Conservation (phyloP, 768 basidiomycete genomes). For the Boletus tomentosulus region DNA sequence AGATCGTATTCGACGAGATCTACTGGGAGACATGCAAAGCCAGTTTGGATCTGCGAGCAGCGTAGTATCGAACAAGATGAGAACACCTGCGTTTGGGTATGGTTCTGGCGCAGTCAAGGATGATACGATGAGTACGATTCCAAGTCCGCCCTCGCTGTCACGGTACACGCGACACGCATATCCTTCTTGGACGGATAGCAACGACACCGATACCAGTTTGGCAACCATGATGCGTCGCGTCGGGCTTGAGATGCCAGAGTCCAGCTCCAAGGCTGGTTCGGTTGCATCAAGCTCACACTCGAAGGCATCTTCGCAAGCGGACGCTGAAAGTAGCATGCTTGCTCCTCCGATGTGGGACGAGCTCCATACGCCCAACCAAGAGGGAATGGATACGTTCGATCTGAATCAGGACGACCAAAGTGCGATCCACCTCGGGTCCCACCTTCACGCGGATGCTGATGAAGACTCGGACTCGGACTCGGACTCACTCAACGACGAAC, state of each 20-base stretch:
- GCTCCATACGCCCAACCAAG: conserved; percentile 22
- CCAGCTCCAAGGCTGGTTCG: conserved; percentile 20
- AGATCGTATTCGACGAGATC: conserved; percentile 58
- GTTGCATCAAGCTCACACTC: conserved; percentile 11
- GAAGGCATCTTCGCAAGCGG: conserved; percentile 6
- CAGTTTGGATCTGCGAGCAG: conserved; percentile 22
- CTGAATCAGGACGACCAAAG: conserved; percentile 24
- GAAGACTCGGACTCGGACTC: conserved; percentile 40
- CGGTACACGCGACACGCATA: conserved; percentile 51
- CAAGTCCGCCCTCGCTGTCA: conserved; percentile 67
- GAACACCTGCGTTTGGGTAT: conserved; percentile 30
- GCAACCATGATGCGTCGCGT: conserved; percentile 69
- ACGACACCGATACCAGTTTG: conserved; percentile 52
- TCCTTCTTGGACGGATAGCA: conserved; percentile 37
- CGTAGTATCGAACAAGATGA: conserved; percentile 15
- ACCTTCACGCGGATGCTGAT: conserved; percentile 4
- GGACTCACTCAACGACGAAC: conserved; percentile 53
- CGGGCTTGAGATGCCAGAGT: conserved; percentile 42
- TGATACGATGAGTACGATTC: conserved; percentile 65
- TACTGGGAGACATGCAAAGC: conserved; percentile 52
- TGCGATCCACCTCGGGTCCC: conserved; percentile 9
- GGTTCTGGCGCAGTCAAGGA: conserved; percentile 31
- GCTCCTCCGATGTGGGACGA: conserved; percentile 3
- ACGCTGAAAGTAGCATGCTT: neutral
- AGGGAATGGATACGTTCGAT: conserved; percentile 23